A percentile compares a stretch with the other conserved stretches of the same genome.
Evolutionary conservation across 495 filamentous ascomycete genomes (phyloP).

Genomic region (Hypoxylon lenormandii): DNA sequence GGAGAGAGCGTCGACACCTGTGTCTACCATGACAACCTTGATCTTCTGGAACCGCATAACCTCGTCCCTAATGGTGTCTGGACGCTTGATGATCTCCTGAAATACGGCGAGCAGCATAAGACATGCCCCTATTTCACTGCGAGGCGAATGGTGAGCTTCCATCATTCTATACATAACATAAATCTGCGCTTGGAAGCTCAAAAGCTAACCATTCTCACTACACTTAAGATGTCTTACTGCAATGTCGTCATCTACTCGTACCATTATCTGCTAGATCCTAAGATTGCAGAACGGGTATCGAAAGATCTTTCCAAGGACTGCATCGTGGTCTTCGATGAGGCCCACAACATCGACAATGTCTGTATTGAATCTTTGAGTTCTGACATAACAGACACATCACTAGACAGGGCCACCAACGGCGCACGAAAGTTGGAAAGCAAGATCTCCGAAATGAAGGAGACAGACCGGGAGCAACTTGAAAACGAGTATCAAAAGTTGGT

Average conservation of each 20-base stretch:
- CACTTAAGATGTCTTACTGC: constrained; percentile 87
- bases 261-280: constrained; percentile 96
- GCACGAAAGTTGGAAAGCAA: constrained; percentile 89
- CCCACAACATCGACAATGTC: constrained; percentile 99
- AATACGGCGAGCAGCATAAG: constrained; percentile 92
- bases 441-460: constrained; percentile 90
- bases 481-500: constrained; percentile 96
- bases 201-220: constrained; percentile 6
- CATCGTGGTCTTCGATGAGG: constrained; percentile 98
- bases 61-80: constrained; percentile 93
- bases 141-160: constrained; percentile 81
- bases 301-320: constrained; percentile 97
- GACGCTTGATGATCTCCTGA: constrained; percentile 87
- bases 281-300: constrained; percentile 96
- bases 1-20: constrained; percentile 95
- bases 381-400: constrained; percentile 92
- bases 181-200: constrained; percentile 28
- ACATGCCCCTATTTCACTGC: constrained; percentile 98
- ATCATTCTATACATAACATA: not conserved
- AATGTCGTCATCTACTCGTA: constrained; percentile 99
- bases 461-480: constrained; percentile 90
- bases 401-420: constrained; percentile 87
- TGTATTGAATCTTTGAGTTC: constrained; percentile 98
- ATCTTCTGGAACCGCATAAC: constrained; percentile 92
- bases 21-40: constrained; percentile 96